These are phyloP conservation scores for Aspergillus ruber DNA, from an alignment of 2,329 filamentous ascomycete genomes.

Conservation along the genomic window DNA sequence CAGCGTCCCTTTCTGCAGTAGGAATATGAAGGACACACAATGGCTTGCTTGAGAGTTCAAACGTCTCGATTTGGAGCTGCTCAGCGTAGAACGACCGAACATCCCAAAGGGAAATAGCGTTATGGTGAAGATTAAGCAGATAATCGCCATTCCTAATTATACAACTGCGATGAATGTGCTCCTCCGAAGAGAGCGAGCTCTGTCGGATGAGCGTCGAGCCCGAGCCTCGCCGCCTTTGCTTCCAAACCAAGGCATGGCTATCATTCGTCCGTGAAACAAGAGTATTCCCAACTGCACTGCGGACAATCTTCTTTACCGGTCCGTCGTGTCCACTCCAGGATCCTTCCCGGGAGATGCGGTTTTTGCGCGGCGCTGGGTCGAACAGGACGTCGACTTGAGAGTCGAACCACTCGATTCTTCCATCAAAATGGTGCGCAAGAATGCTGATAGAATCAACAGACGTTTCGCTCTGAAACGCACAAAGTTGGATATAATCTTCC, in stretches of 20 bases:
- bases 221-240: slow-evolving; percentile 50
- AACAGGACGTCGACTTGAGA: slow-evolving; percentile 73
- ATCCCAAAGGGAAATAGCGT: slow-evolving; percentile 72
- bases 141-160: slow-evolving; percentile 71
- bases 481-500: slow-evolving; percentile 61
- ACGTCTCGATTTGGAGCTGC: slow-evolving; percentile 54
- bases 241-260: slow-evolving; percentile 80
- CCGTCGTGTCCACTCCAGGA: slow-evolving; percentile 80
- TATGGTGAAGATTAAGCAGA: slow-evolving; percentile 70
- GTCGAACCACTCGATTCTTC: slow-evolving; percentile 74
- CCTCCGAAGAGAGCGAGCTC: slow-evolving; percentile 60
- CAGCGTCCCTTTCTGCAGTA: slow-evolving; percentile 50
- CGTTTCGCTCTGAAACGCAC: slow-evolving; percentile 62
- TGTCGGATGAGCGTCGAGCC: slow-evolving; percentile 57
- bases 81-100: slow-evolving; percentile 55
- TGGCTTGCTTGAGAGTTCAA: slow-evolving; percentile 61
- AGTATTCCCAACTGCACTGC: slow-evolving; percentile 73
- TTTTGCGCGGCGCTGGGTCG: slow-evolving; percentile 57
- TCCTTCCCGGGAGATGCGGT: slow-evolving; percentile 56
- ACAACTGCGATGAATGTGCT: slow-evolving; percentile 73
- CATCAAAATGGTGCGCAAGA: slow-evolving; percentile 77
- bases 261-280: slow-evolving; percentile 73
- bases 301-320: slow-evolving; percentile 76
- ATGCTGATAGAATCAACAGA: slow-evolving; percentile 61
- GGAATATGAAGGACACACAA: slow-evolving; percentile 72